These are phyloP conservation scores for Chrysosporium queenslandicum DNA, from an alignment of 2,329 filamentous ascomycete genomes.

Conservation along the genomic window DNA sequence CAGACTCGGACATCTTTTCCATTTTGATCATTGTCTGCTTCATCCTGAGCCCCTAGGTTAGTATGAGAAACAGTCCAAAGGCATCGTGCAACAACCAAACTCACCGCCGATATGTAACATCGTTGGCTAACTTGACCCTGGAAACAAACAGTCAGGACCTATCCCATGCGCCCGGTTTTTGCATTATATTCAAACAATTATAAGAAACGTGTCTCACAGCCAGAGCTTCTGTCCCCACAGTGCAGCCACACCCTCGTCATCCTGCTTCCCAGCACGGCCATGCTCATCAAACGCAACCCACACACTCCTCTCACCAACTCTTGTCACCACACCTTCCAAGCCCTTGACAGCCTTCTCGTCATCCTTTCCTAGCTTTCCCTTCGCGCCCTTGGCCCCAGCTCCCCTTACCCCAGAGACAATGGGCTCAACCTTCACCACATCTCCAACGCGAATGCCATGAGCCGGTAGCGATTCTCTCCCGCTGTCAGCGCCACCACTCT, in stretches of 20 bases:
- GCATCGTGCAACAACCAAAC: constrained; percentile 9
- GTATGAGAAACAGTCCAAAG: neutral
- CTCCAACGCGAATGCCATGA: constrained; percentile 41
- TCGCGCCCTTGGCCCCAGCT: constrained; percentile 21
- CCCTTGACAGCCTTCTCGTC: constrained; percentile 28
- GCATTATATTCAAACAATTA: neutral
- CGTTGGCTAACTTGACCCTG: constrained; percentile 57
- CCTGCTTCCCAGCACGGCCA: constrained; percentile 30
- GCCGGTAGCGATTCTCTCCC: constrained; percentile 28
- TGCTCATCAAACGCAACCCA: constrained; percentile 39
- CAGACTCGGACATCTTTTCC: constrained; percentile 45
- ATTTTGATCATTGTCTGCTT: constrained; percentile 54
- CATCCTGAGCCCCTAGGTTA: constrained; percentile 37
- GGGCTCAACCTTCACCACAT: constrained; percentile 39
- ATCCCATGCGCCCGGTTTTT: neutral
- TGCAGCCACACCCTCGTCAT: constrained; percentile 39
- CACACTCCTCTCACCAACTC: constrained; percentile 34
- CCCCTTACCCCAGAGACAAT: constrained; percentile 20
- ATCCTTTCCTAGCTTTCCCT: constrained; percentile 26
- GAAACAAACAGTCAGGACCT: constrained; percentile 12
- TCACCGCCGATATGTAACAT: constrained; percentile 55
- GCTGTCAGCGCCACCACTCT: constrained; percentile 27
- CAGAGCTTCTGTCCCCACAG: constrained; percentile 50
- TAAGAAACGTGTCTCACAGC: constrained; percentile 43
- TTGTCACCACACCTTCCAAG: constrained; percentile 40